Conservation (phyloP, 208 protist species). For the Crithidia brevicula region DNA sequence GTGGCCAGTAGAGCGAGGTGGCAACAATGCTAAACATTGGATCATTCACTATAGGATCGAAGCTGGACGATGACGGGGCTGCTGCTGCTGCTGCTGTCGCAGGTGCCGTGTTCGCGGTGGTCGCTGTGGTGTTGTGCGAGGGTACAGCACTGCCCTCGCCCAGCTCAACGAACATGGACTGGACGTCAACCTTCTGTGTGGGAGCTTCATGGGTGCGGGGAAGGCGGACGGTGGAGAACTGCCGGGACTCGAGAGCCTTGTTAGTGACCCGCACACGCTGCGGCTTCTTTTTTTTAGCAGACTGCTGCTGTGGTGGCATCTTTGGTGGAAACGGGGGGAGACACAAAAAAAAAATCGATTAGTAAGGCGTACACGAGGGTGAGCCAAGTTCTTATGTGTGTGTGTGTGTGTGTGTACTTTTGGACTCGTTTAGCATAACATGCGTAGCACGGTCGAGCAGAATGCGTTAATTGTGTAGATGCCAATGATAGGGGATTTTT, state of each 20-base stretch:
- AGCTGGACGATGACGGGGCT: slow-evolving; percentile 13
- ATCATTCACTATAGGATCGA: slow-evolving; percentile 84
- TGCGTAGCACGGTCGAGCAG: too few relatives aligned
- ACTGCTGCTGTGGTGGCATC: slow-evolving; percentile 33
- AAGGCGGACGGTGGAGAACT: slow-evolving; percentile 78
- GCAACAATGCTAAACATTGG: slow-evolving; percentile 73
- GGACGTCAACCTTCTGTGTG: slow-evolving; percentile 50
- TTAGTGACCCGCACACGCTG: slow-evolving; percentile 82
- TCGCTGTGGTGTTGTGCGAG: neutral
- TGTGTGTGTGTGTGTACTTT: slow-evolving; percentile 8
- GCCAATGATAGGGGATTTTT: too few relatives aligned
- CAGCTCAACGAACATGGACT: slow-evolving; percentile 44
- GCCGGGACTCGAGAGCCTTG: slow-evolving; percentile 72
- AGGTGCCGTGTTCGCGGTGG: neutral
- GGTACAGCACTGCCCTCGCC: neutral
- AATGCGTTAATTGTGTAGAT: too few relatives aligned
- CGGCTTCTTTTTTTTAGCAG: slow-evolving; percentile 42
- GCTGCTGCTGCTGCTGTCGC: too few relatives aligned
- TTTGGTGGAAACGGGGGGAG: too few relatives aligned
- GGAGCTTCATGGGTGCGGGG: slow-evolving; percentile 60
- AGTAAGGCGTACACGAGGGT: too few relatives aligned
- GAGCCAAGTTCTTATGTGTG: too few relatives aligned
- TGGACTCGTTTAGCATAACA: too few relatives aligned
- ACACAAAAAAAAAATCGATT: too few relatives aligned
- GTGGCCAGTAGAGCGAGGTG: slow-evolving; percentile 72